Percentiles rank a stretch among this genome's conserved stretches.
Evolutionary conservation across 352 stramenopile genomes (phyloP).

Genomic region (Globisporangium paroecandrum): DNA sequence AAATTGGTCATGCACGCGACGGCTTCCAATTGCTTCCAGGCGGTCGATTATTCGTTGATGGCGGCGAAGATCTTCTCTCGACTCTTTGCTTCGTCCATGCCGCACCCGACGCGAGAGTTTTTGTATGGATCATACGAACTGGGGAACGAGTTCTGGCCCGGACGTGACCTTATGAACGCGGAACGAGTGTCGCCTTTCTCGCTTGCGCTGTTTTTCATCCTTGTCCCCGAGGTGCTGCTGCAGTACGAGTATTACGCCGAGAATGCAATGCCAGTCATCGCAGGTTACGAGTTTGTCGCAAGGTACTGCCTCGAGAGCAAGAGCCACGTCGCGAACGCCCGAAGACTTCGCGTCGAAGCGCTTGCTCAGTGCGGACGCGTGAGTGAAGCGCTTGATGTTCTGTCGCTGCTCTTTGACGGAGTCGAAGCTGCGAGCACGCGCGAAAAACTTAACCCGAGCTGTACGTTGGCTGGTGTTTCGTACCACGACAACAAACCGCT

Average conservation of each 20-base stretch:
- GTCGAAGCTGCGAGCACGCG: constrained; percentile 5
- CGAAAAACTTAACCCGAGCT: constrained; percentile 6
- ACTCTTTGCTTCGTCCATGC: constrained; percentile 56
- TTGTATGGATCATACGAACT: constrained; percentile 60
- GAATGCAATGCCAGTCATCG: constrained; percentile 52
- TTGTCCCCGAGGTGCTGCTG: constrained; percentile 51
- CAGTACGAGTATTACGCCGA: constrained; percentile 47
- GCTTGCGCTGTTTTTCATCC: constrained; percentile 34
- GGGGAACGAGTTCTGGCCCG: constrained; percentile 54
- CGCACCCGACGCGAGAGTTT: constrained; percentile 53
- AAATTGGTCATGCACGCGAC: constrained; percentile 59
- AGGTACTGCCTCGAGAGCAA: constrained; percentile 38
- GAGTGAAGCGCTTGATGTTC: constrained; percentile 41
- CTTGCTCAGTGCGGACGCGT: constrained; percentile 51
- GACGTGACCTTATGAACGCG: constrained; percentile 37
- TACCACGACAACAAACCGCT: constrained; percentile 42
- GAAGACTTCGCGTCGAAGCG: constrained; percentile 42
- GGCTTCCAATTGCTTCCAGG: constrained; percentile 26
- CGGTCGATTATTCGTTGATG: constrained; percentile 66
- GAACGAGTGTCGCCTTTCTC: constrained; percentile 39
- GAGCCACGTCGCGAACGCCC: constrained; percentile 52
- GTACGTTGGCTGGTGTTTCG: constrained; percentile 13
- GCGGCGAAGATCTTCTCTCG: constrained; percentile 50
- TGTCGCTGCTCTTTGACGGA: constrained; percentile 29
- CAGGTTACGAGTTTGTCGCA: constrained; percentile 49